Conservation (phyloP, 148 eudicot genomes). For the Silene latifolia region DNA sequence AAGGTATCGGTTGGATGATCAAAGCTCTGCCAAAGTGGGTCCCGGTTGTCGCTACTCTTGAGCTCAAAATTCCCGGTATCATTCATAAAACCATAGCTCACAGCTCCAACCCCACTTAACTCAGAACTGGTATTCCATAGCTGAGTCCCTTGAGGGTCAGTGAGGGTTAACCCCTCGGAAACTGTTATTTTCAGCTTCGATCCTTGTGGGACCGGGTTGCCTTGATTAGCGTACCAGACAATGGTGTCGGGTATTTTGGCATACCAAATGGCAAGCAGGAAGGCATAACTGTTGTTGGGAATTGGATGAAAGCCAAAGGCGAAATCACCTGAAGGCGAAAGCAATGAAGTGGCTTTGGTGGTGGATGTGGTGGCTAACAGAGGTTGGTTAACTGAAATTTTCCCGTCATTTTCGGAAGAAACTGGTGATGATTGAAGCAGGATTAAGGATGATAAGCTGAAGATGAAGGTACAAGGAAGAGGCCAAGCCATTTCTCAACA, state of each 20-base stretch:
- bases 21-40: conserved; percentile 44
- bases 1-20: conserved; percentile 40
- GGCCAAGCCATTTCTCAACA: too few species aligned
- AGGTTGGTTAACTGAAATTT: conserved; percentile 20
- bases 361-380: conserved; percentile 23
- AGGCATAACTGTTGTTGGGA: conserved; percentile 20
- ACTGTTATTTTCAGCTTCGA: conserved; percentile 36
- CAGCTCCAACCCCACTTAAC: background rate
- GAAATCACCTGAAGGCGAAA: conserved; percentile 52
- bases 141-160: conserved; percentile 33
- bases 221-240: conserved; percentile 42
- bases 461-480: background rate
- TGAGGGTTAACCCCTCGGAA: conserved; percentile 38
- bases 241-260: conserved; percentile 45
- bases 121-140: conserved; percentile 27
- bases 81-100: conserved; percentile 33
- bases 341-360: conserved; percentile 26
- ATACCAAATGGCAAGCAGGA: conserved; percentile 54
- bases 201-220: conserved; percentile 27
- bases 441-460: background rate
- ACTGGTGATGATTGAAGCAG: background rate
- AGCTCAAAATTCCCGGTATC: conserved; percentile 53
- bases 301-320: conserved; percentile 45
- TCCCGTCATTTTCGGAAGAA: background rate
- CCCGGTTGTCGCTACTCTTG: background rate